Evolutionary conservation across 2,329 filamentous ascomycete genomes (phyloP).

Genomic region (Fusarium heterosporum): DNA sequence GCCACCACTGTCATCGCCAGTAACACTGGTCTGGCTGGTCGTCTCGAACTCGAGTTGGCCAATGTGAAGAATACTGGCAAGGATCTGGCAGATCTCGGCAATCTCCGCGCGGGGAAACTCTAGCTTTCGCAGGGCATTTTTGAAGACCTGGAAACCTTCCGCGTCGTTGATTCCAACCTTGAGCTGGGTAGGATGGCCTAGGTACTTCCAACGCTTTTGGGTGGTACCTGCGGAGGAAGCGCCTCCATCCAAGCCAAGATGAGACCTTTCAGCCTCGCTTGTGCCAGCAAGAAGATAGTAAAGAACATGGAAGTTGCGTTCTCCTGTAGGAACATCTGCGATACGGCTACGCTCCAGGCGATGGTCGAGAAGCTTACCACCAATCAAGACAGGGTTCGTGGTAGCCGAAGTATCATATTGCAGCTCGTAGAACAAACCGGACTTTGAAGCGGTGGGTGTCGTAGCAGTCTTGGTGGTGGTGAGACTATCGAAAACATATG

Average conservation of each 20-base stretch:
- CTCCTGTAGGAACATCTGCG: slow-evolving; percentile 90
- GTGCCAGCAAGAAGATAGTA: slow-evolving; percentile 97
- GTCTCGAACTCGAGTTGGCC: slow-evolving; percentile 95
- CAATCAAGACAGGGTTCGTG: slow-evolving; percentile 87
- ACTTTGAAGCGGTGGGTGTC: slow-evolving; percentile 94
- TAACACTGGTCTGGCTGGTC: slow-evolving; percentile 80
- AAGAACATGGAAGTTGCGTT: slow-evolving; percentile 94
- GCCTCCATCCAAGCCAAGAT: slow-evolving; percentile 73
- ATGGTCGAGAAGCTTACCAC: slow-evolving; percentile 94
- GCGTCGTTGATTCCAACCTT: slow-evolving; percentile 97
- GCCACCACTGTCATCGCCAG: slow-evolving; percentile 91
- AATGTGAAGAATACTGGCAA: slow-evolving; percentile 95
- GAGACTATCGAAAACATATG: slow-evolving; percentile 94
- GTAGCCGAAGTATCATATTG: slow-evolving; percentile 94
- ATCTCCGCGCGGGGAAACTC: slow-evolving; percentile 95
- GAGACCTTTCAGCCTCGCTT: slow-evolving; percentile 87
- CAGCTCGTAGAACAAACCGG: slow-evolving; percentile 93
- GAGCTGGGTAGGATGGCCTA: slow-evolving; percentile 95
- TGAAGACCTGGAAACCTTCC: slow-evolving; percentile 97
- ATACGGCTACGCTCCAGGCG: slow-evolving; percentile 92
- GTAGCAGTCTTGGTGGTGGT: slow-evolving; percentile 98
- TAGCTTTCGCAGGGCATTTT: slow-evolving; percentile 91
- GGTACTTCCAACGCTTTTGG: slow-evolving; percentile 91
- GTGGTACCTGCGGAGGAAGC: slow-evolving; percentile 60
- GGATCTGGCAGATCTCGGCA: slow-evolving; percentile 94